Conservation (phyloP, 805 yeast species). For the Myxozyma geophila region DNA sequence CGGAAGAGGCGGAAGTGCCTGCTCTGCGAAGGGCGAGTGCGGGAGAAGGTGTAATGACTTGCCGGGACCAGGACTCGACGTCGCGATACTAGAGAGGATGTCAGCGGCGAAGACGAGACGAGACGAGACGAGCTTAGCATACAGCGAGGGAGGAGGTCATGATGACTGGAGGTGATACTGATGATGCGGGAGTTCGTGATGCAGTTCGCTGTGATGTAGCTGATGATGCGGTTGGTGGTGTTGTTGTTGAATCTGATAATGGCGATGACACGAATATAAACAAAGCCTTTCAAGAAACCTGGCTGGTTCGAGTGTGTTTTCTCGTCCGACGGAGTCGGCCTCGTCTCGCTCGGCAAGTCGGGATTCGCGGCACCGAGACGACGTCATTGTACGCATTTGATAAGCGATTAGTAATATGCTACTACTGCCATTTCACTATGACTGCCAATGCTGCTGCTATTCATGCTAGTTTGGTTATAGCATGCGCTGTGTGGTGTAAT, state of each 20-base stretch:
- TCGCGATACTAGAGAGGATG: conserved; percentile 22
- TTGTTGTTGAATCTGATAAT: too few relatives aligned
- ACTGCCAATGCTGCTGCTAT: background rate
- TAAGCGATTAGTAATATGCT: background rate
- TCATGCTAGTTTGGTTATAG: too few relatives aligned
- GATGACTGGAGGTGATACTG: background rate
- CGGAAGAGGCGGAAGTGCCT: conserved; percentile 8
- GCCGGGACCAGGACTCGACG: conserved; percentile 34
- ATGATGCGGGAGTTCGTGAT: background rate
- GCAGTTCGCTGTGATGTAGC: too few relatives aligned
- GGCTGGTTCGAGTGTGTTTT: background rate
- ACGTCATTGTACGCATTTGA: conserved; percentile 4
- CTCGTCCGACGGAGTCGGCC: background rate
- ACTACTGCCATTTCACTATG: background rate
- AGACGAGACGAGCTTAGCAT: background rate
- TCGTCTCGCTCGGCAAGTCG: conserved; percentile 8
- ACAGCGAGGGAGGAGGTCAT: conserved; percentile 19
- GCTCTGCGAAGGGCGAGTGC: conserved; percentile 13
- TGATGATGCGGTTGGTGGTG: too few relatives aligned
- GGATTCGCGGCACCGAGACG: conserved; percentile 1
- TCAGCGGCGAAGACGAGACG: background rate
- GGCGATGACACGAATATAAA: background rate
- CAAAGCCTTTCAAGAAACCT: background rate
- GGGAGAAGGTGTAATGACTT: conserved; percentile 24
- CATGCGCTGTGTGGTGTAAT: too few relatives aligned